A percentile compares a stretch with the other conserved stretches of the same genome.
Evolutionary conservation across 768 basidiomycete species (phyloP).

Genomic region (Albatrellus ellisii): DNA sequence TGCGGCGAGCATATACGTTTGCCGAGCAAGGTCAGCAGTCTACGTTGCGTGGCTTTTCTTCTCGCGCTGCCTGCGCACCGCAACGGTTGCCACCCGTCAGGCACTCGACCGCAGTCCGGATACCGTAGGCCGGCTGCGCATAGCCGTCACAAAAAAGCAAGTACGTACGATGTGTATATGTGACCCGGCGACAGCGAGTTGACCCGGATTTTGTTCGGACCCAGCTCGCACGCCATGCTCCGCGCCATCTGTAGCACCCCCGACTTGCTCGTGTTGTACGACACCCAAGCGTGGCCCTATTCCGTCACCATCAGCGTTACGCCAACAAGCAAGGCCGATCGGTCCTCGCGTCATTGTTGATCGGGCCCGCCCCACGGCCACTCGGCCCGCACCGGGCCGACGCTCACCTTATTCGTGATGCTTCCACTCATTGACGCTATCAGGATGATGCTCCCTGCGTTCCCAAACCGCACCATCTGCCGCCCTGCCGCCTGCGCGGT

Average conservation of each 20-base stretch:
- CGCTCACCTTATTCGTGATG: slow-evolving; percentile 51
- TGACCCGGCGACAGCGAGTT: slow-evolving; percentile 69
- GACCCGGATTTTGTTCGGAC: slow-evolving; percentile 49
- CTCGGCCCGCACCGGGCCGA: background rate
- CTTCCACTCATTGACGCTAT: slow-evolving; percentile 31
- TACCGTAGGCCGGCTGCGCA: no score
- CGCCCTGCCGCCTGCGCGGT: slow-evolving; percentile 25
- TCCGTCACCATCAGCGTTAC: background rate
- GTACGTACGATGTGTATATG: slow-evolving; percentile 39
- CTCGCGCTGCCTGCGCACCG: no score
- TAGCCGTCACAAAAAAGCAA: background rate
- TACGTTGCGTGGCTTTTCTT: no score
- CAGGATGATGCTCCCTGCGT: slow-evolving; percentile 27
- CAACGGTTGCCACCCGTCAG: background rate
- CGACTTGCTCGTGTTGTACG: slow-evolving; percentile 68
- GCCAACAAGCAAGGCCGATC: background rate
- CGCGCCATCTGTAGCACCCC: slow-evolving; percentile 72
- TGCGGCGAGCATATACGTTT: background rate
- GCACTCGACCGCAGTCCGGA: background rate
- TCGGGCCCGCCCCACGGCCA: background rate
- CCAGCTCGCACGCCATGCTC: slow-evolving; percentile 75
- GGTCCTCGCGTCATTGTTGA: background rate
- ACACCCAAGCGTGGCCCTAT: slow-evolving; percentile 63
- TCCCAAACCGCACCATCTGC: slow-evolving; percentile 23
- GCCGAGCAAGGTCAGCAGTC: background rate